These are phyloP conservation scores for Omphalotus guepiniiformis DNA, from an alignment of 768 basidiomycete species.

Conservation along the genomic window DNA sequence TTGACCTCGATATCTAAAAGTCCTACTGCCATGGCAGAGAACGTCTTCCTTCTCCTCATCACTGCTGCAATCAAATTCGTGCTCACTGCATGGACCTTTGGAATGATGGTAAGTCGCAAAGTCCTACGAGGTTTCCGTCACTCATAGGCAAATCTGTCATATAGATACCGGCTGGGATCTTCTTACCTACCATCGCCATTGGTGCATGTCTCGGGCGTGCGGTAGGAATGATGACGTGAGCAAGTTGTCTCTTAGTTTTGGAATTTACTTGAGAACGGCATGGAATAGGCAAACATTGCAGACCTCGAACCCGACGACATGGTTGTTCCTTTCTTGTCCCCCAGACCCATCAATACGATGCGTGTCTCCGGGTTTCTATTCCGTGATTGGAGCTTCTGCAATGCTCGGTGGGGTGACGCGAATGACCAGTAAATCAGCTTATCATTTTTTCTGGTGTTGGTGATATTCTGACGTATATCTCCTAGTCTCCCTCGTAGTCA, in stretches of 20 bases:
- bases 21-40: slow-evolving; percentile 61
- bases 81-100: slow-evolving; percentile 74
- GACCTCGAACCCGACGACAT: slow-evolving; percentile 59
- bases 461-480: no score
- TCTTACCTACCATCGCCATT: slow-evolving; percentile 71
- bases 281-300: slow-evolving; percentile 59
- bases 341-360: slow-evolving; percentile 66
- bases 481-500: slow-evolving; percentile 70
- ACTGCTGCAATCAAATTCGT: slow-evolving; percentile 59
- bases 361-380: slow-evolving; percentile 73
- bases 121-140: background rate
- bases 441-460: no score
- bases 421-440: slow-evolving; percentile 57
- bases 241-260: no score
- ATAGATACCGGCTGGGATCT: slow-evolving; percentile 73
- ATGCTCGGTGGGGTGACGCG: slow-evolving; percentile 75
- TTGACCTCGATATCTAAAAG: slow-evolving; percentile 28
- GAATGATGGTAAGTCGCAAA: slow-evolving; percentile 57
- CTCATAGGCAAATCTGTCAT: background rate
- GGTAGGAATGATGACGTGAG: slow-evolving; percentile 63
- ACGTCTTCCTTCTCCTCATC: slow-evolving; percentile 60
- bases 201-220: slow-evolving; percentile 72
- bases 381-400: slow-evolving; percentile 71
- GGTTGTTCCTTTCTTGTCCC: slow-evolving; percentile 69
- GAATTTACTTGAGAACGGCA: no score